phyloP scores from a whole-genome alignment of 225 moss, liverwort and hornwort genomes.

The Anthoceros angustus region DNA sequence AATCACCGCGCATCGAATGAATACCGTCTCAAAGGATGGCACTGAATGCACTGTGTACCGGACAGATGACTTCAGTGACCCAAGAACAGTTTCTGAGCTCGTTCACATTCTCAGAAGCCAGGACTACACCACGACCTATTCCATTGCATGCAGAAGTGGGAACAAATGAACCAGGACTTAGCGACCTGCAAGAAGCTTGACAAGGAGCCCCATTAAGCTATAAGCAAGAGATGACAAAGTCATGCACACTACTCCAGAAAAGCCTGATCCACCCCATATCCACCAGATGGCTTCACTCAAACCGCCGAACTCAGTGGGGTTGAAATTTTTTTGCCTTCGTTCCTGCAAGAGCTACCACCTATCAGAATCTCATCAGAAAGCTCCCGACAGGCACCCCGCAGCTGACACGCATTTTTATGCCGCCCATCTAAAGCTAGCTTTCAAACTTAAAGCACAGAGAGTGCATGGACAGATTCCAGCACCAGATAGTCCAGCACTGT shows the following conservation, averaged over 20 bases:
- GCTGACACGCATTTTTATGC: no score
- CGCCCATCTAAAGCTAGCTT: no score
- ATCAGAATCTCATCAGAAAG: not conserved
- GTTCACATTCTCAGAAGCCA: no score
- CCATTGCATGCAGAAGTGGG: not conserved
- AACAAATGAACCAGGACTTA: not conserved
- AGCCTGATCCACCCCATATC: slow-evolving; percentile 2
- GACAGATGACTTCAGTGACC: no score
- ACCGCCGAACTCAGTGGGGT: not conserved
- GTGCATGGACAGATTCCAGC: no score
- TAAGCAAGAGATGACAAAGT: not conserved
- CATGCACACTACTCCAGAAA: slow-evolving; percentile 1
- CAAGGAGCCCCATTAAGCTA: slow-evolving; percentile 1
- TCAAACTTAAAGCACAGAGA: no score
- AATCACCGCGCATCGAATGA: slow-evolving; percentile 4
- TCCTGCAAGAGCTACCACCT: not conserved
- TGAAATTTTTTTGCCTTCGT: not conserved
- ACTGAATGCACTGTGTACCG: not conserved
- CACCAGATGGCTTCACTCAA: not conserved
- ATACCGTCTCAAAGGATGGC: not conserved
- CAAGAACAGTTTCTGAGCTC: no score
- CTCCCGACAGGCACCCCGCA: no score
- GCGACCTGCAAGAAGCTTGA: slow-evolving; percentile 3
- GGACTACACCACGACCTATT: not conserved
- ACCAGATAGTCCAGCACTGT: no score